A percentile compares a stretch with the other conserved stretches of the same genome.
Conservation (phyloP, 2,329 filamentous ascomycete species). For the Rutstroemia sydowiana region DNA sequence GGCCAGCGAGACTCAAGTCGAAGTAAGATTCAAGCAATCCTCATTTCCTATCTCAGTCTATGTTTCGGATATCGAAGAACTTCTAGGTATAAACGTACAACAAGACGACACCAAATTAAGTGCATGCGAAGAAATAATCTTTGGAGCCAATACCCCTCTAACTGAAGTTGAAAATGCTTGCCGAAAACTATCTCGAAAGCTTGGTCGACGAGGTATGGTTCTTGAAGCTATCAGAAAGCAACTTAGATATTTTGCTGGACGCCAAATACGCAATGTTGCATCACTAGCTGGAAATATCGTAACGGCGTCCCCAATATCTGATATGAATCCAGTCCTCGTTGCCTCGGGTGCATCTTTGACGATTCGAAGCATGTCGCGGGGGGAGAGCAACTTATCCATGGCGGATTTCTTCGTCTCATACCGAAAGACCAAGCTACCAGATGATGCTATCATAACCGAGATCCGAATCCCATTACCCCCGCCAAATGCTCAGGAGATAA, state of each 20-base stretch:
- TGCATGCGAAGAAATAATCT: slow-evolving; percentile 27
- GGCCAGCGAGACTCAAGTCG: slow-evolving; percentile 93
- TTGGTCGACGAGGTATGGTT: slow-evolving; percentile 60
- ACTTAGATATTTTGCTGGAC: slow-evolving; percentile 84
- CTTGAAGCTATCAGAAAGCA: slow-evolving; percentile 80
- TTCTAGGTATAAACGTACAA: slow-evolving; percentile 70
- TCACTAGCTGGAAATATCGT: slow-evolving; percentile 89
- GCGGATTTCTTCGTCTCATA: slow-evolving; percentile 85
- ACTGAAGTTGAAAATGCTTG: slow-evolving; percentile 72
- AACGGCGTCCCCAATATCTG: slow-evolving; percentile 90
- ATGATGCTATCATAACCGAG: slow-evolving; percentile 73
- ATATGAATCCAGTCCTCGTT: slow-evolving; percentile 87
- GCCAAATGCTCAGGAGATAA: slow-evolving; percentile 64
- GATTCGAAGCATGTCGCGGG: slow-evolving; percentile 48
- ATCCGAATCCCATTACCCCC: slow-evolving; percentile 71
- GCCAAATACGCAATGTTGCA: slow-evolving; percentile 91
- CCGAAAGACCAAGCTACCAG: slow-evolving; percentile 70
- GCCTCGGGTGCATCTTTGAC: slow-evolving; percentile 74
- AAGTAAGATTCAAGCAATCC: slow-evolving; percentile 93
- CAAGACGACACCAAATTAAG: slow-evolving; percentile 63
- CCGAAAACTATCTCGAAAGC: slow-evolving; percentile 17
- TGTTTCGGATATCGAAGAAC: slow-evolving; percentile 81
- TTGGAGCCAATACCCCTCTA: slow-evolving; percentile 83
- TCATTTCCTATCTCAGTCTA: slow-evolving; percentile 83
- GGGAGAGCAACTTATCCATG: slow-evolving; percentile 57